Base-by-base conservation (phyloP, 192 early-diverging fungal genomes). In the Chytriomyces sp. region DNA sequence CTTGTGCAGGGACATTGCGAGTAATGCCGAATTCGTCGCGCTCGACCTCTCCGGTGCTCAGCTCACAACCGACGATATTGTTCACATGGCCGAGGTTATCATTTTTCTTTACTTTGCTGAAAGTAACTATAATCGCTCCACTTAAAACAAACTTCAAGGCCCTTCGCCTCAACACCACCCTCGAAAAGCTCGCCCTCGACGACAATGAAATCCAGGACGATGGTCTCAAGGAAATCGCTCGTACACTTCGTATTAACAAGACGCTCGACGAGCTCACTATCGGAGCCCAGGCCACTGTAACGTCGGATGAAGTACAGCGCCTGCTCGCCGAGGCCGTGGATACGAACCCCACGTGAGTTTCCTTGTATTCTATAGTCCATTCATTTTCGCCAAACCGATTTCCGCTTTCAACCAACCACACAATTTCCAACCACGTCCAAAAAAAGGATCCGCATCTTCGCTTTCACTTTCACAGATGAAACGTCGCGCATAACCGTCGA, bases 151-250 rank as follows among this genome's bases (percentile, higher is more conserved):
- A 7, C 30, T 6, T 1, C 3, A 32, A 65, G 70, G 68, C 74
- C 0, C 70, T 82, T 19, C 49, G 39, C 17, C 54, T 54, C 36
- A 81, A 85, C 73, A 37, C 30, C 39, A 63, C 75, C 8, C 49
- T 85, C 22, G 72, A 78, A 40, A 41, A 68, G 30, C 71, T 85
- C n/a, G 65, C 79, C 33, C 54, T 85, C 7, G 64, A 66, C 19
- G 39, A 57, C 57, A 85, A 85, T 67, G 40, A 63, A n/a, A 81
- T 85, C 52, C 75, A 57, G 19, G 79, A 76, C 32, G 65, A 41
- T n/a, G 84, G 79, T 30, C 39, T 82, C 49, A 74, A 61, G 22
- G 83, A 78, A 17, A 14, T 85, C 14, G 81, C 76, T 41, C 57
- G 69, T 10, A 61, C 63, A 68, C 75, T 85, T 3, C 41, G 49